Base-by-base conservation (phyloP, 2,329 filamentous ascomycete genomes). In the Myriosclerotinia curreyana region DNA sequence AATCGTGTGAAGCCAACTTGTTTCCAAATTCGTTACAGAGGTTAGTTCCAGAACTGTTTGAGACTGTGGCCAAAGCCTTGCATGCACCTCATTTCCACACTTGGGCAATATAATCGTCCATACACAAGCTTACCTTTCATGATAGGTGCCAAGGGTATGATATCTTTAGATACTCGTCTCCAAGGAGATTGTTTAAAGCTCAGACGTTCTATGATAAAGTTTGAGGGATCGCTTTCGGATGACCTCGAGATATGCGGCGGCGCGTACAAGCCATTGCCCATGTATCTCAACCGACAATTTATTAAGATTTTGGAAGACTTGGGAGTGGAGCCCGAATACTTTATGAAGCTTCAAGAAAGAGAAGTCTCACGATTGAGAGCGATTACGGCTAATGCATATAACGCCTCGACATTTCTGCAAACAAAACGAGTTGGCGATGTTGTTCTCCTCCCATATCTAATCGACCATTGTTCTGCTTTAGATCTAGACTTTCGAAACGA, bases 261-360 rank as follows among this genome's bases (percentile, higher is more conserved):
- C 50, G 86, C 86, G 0, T 85, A 84, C 46, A 85, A 81, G 59
- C 87, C 90, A 0, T 80, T 94, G 8, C 83, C 83, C 0, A 80
- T 93, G 69, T 84, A 86, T 22, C 81, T 96, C 1, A 96, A 96
- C 71, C 86, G 89, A 0, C 90, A 91, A 68, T 80, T 93, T 66
- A 92, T 96, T 76, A 96, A 96, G 73, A 92, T 96, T 6, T 75
- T 96, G 0, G 92, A 96, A 71, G 92, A 96, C 68, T 86, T 94
- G 74, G 81, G 82, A 0, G 85, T 89, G 0, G 73, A 79, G 0
- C 71, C 77, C 1, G 64, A 75, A 0, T 88, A 83, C 73, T 94
- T 96, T 68, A 72, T 88, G 14, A 71, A 79, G 0, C 76, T 91
- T 1, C 91, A 95, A 74, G 77, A 79, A 0, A 77, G 78, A n/a